These are phyloP conservation scores for Plasmodium blacklocki DNA, from an alignment of 169 alveolate genomes.

Conservation along the genomic window DNA sequence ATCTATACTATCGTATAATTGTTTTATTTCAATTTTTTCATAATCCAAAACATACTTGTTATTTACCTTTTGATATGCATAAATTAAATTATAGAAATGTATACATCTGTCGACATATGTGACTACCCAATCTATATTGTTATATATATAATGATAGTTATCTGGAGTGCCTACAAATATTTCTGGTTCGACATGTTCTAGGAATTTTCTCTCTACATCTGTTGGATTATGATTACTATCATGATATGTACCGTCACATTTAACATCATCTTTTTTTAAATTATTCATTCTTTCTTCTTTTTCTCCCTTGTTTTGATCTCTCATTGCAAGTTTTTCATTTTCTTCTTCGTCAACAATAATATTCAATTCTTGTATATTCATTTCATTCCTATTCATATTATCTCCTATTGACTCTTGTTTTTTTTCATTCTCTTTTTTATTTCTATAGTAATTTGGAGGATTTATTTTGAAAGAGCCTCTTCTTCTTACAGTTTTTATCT, in stretches of 20 bases:
- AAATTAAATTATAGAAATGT: slow-evolving; percentile 21
- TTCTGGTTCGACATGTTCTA: neutral
- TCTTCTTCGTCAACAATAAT: neutral
- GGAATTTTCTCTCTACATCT: neutral
- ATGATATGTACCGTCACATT: neutral
- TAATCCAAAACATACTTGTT: slow-evolving; percentile 22
- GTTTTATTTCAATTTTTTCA: slow-evolving; percentile 15
- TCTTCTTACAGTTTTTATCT: slow-evolving; percentile 6
- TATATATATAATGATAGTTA: slow-evolving; percentile 50
- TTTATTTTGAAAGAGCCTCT: neutral
- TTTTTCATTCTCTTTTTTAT: neutral
- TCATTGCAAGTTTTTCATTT: neutral
- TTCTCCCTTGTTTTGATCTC: neutral
- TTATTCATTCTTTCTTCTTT: neutral
- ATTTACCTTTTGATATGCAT: slow-evolving; percentile 13
- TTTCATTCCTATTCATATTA: neutral
- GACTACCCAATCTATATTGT: slow-evolving; percentile 49
- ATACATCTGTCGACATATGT: slow-evolving; percentile 7
- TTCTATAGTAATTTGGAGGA: neutral
- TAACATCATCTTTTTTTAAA: neutral
- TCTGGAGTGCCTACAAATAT: slow-evolving; percentile 66
- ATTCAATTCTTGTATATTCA: neutral
- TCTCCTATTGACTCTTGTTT: neutral
- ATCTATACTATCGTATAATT: neutral
- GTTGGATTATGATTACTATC: neutral